Evolutionary conservation across 2,329 filamentous ascomycete species (phyloP), one percentile per base, ranked within the genome.

Genomic region (Paecilomyces formosus): DNA sequence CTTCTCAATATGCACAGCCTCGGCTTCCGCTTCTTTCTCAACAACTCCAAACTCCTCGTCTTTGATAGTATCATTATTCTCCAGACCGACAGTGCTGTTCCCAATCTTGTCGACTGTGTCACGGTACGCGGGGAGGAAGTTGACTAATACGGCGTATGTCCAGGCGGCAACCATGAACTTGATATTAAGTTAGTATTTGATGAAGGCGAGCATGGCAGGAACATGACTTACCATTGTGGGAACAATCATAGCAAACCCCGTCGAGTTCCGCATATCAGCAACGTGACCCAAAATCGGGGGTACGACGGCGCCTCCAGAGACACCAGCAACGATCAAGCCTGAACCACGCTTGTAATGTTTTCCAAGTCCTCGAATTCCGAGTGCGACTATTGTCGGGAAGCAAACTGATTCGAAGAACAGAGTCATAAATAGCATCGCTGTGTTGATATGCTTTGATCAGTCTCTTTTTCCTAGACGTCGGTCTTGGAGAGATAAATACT

Each of bases 321-420:
- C 88, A 30, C 53, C 53, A 28, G 53, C 53, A 15, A 54, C 53
- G 24, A 54, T 54, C 53, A 54, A 8, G 2, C 61, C 61, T 2
- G 85, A 85, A 1, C 88, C 88, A 58, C 87, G 81, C 77, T 90
- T 90, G 35, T 86, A 88, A 74, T 91, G 86, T 50, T 84, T 82
- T 4, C 88, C 88, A 5, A 90, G 79, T 1, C 87, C 88, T 35
- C 89, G 83, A 58, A 94, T 86, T 2, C 88, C 89, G 12, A 94
- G 81, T 3, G 89, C 86, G 64, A 92, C 91, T 60, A 94, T 86
- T 1, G 92, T 85, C 0, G 92, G 91, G 79, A 90, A 96, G 65
- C 90, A 84, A 55, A 91, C 90, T 0, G 87, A 89, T 71, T 93
- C 90, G 67, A 89, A 90, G 72, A 95, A 90, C 63, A 90, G 87